Evolutionary conservation across 2,329 filamentous ascomycete genomes (phyloP), one percentile per base, ranked within the genome.

Genomic region (Microdochium paspali): DNA sequence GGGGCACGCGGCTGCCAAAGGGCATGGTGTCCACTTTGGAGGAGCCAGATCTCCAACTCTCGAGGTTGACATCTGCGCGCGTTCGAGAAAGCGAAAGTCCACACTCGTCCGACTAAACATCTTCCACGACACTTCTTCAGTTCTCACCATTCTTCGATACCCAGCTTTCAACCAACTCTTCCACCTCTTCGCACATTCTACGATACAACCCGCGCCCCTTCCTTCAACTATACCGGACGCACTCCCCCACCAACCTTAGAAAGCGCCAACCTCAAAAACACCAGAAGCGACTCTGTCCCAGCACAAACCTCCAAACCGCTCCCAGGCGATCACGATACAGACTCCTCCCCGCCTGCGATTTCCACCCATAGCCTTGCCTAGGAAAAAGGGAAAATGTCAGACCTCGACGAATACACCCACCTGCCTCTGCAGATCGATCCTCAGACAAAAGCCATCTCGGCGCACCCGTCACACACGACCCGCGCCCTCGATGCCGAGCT

Each of bases 371-470:
- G n/a, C n/a, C n/a, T n/a, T n/a, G n/a, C n/a, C n/a, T n/a, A n/a
- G n/a, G n/a, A n/a, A n/a, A n/a, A n/a, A n/a, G n/a, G n/a, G 6
- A 44, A 6, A 10, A 44, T 44, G 42, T 20, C 42, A 18, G 42
- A 44, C 23, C 42, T 44, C 24, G 50, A 52, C 51, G 82, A 82
- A 57, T 97, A 91, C 76, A 87, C 82, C 56, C 80, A 89, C 58
- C 82, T 95, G 61, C 87, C 89, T 31, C 74, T 98, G 46, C 73
- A 80, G 52, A 78, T 97, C 66, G 86, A 96, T 71, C 80, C 87
- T n/a, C 66, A 81, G 55, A 85, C 85, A 61, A 95, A 95, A 72
- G 73, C 82, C 57, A 75, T 97, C 62, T 72, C 74, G 20, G 63
- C 72, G 49, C 62, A 70, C 50, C 56, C 63, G 24, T 54, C 64